These are phyloP conservation scores for Hemisphaericaspora nanyangensis DNA, from an alignment of 805 yeast genomes.

Conservation along the genomic window DNA sequence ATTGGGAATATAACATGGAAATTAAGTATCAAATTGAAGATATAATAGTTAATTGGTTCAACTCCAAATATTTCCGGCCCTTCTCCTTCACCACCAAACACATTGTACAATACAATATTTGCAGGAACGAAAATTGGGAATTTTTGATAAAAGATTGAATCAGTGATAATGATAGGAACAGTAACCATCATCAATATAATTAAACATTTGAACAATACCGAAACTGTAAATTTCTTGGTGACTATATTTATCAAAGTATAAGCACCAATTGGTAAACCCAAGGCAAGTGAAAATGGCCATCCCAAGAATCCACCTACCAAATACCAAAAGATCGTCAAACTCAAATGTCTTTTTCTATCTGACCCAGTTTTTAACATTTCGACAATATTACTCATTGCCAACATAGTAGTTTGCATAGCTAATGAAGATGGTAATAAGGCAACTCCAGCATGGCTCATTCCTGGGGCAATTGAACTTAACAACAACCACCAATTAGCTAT, in stretches of 20 bases:
- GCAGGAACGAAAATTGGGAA: slow-evolving; percentile 62
- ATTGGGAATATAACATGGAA: slow-evolving; percentile 56
- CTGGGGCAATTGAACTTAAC: slow-evolving; percentile 65
- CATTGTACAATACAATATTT: slow-evolving; percentile 82
- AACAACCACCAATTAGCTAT: slow-evolving; percentile 60
- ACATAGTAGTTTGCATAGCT: slow-evolving; percentile 48
- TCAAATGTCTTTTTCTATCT: neutral
- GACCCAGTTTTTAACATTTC: slow-evolving; percentile 12
- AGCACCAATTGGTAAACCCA: slow-evolving; percentile 57
- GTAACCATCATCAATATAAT: slow-evolving; percentile 12
- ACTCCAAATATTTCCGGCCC: slow-evolving; percentile 92
- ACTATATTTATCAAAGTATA: slow-evolving; percentile 19
- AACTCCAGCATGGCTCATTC: slow-evolving; percentile 84
- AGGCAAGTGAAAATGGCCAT: slow-evolving; percentile 81
- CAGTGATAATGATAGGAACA: slow-evolving; percentile 39
- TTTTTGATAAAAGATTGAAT: slow-evolving; percentile 59
- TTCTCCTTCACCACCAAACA: slow-evolving; percentile 57
- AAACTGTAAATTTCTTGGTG: neutral
- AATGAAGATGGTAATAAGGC: slow-evolving; percentile 82
- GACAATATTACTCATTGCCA: slow-evolving; percentile 41
- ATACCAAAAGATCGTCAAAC: slow-evolving; percentile 37
- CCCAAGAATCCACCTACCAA: slow-evolving; percentile 76
- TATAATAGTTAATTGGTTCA: slow-evolving; percentile 74
- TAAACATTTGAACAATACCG: neutral
- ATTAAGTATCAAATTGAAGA: slow-evolving; percentile 65